phyloP scores from a whole-genome alignment of 2,329 filamentous ascomycete genomes.

The Stemphylium lycopersici region DNA sequence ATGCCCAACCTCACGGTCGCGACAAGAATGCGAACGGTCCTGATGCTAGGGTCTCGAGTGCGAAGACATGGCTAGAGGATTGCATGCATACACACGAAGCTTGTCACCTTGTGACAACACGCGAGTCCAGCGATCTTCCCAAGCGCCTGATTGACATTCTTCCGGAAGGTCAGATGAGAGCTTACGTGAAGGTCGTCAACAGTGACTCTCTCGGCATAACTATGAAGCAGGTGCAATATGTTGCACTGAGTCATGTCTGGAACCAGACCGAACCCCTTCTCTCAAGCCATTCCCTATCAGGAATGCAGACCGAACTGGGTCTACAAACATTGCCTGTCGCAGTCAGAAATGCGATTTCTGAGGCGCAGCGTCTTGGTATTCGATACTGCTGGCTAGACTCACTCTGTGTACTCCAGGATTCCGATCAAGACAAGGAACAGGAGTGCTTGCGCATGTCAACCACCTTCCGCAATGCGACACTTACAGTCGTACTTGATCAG shows the following conservation, averaged over 20 bases:
- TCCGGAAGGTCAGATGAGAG: constrained; percentile 18
- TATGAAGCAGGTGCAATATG: constrained; percentile 26
- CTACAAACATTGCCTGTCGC: constrained; percentile 26
- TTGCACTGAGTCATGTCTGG: constrained; percentile 41
- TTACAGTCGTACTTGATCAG: constrained; percentile 41
- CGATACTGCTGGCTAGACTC: constrained; percentile 45
- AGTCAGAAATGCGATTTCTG: constrained; percentile 37
- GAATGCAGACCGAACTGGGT: constrained; percentile 23
- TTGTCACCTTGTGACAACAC: constrained; percentile 24
- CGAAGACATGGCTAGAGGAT: constrained; percentile 39
- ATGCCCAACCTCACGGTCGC: constrained; percentile 15
- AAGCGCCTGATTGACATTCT: constrained; percentile 42
- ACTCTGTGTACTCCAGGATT: constrained; percentile 45
- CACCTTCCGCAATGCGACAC: constrained; percentile 42
- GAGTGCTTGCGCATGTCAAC: constrained; percentile 43
- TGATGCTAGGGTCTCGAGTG: constrained; percentile 16
- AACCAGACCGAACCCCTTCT: constrained; percentile 26
- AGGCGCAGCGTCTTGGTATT: constrained; percentile 34
- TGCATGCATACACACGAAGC: constrained; percentile 36
- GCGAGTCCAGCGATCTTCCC: constrained; percentile 26
- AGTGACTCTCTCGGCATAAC: constrained; percentile 22
- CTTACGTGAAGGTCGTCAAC: constrained; percentile 31
- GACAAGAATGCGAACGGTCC: constrained; percentile 3
- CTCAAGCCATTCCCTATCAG: constrained; percentile 20
- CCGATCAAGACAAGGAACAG: constrained; percentile 34